phyloP scores from a whole-genome alignment of 306 rosid genomes.

The Vicia villosa region DNA sequence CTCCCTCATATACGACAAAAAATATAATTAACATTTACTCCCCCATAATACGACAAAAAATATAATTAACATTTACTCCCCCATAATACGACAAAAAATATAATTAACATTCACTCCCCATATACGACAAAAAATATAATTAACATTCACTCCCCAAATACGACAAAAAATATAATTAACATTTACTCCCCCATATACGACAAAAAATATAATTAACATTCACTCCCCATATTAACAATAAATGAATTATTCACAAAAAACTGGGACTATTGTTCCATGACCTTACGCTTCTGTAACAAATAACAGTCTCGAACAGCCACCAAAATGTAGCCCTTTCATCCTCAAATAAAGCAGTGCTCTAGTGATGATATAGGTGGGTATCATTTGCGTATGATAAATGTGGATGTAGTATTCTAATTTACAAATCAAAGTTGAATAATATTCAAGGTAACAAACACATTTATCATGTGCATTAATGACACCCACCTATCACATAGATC shows the following conservation, averaged over 20 bases:
- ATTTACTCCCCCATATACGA: too few species aligned
- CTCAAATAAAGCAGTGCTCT: neutral
- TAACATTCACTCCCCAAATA: too few species aligned
- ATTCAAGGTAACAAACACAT: too few species aligned
- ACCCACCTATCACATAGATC: too few species aligned
- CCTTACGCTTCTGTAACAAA: neutral
- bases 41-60: neutral
- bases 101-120: neutral
- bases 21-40: neutral
- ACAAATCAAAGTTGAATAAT: too few species aligned
- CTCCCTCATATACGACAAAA: neutral
- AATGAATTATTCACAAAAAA: neutral
- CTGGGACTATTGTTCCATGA: neutral
- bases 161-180: too few species aligned
- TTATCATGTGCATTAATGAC: too few species aligned
- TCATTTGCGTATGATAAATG: too few species aligned
- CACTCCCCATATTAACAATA: constrained; percentile 2
- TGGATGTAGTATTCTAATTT: too few species aligned
- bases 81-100: constrained; percentile 2
- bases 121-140: neutral
- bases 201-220: too few species aligned
- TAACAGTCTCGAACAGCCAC: neutral
- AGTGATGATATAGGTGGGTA: too few species aligned
- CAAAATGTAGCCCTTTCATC: neutral
- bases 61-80: neutral